Conservation (phyloP, 1,284 basidiomycete species). For the Abortiporus biennis region DNA sequence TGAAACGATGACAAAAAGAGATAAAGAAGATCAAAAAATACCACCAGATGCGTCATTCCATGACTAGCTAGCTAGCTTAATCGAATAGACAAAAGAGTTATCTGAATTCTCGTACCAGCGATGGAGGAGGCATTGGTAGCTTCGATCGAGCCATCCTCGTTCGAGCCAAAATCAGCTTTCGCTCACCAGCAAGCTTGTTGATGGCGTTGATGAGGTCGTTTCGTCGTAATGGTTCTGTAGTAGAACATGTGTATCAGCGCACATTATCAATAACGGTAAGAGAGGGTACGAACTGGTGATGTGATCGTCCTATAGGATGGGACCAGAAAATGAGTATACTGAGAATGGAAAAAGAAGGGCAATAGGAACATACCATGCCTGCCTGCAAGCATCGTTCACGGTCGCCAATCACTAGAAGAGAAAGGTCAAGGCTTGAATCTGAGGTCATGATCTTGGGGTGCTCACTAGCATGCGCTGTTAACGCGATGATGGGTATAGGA, state of each 20-base stretch:
- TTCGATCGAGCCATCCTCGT: conserved; percentile 15
- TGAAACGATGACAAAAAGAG: background rate
- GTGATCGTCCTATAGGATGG: conserved; percentile 50
- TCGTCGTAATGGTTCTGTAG: conserved; percentile 64
- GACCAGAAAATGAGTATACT: too few species aligned
- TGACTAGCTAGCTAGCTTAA: background rate
- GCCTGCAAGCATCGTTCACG: conserved; percentile 89
- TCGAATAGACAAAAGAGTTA: background rate
- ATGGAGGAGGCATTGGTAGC: conserved; percentile 2
- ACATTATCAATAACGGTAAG: background rate
- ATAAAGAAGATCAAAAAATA: background rate
- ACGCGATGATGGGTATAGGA: conserved; percentile 89
- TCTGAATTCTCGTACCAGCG: background rate
- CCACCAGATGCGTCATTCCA: too few species aligned
- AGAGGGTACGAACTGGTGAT: conserved; percentile 58
- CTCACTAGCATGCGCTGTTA: conserved; percentile 88
- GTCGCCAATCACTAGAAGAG: conserved; percentile 84
- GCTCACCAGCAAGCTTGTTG: conserved; percentile 59
- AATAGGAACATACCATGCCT: too few species aligned
- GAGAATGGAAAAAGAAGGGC: too few species aligned
- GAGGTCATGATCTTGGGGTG: conserved; percentile 16
- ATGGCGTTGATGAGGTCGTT: conserved; percentile 75
- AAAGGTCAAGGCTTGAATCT: background rate
- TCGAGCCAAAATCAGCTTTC: conserved; percentile 22
- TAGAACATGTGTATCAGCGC: conserved; percentile 11